phyloP scores from a whole-genome alignment of 306 rosid genomes.

The Prunus fruticosa region DNA sequence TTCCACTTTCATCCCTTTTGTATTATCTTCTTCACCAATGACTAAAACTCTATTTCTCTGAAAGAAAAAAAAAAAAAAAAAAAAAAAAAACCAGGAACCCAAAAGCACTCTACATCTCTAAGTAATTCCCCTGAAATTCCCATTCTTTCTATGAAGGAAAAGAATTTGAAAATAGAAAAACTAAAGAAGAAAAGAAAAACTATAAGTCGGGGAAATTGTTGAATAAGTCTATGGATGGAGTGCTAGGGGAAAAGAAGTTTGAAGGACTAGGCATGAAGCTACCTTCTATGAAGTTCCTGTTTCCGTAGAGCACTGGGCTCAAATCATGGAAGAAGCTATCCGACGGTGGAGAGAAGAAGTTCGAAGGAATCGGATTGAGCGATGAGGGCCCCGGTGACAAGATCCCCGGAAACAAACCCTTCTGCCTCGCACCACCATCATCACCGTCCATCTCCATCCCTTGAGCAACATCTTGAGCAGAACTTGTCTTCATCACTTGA shows the following conservation, averaged over 20 bases:
- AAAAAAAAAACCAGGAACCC: not conserved
- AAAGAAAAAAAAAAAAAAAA: too few relatives aligned
- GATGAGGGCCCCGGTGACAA: slow-evolving; percentile 77
- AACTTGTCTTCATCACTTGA: slow-evolving; percentile 22
- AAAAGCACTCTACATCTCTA: not conserved
- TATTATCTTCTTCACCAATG: not conserved
- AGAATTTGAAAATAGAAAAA: not conserved
- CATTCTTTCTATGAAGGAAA: slow-evolving; percentile 2
- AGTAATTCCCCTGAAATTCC: not conserved
- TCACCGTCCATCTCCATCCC: slow-evolving; percentile 25
- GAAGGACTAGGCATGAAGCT: slow-evolving; percentile 66
- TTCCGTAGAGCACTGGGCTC: slow-evolving; percentile 54
- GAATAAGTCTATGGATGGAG: slow-evolving; percentile 62
- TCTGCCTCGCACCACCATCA: not conserved
- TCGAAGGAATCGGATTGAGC: slow-evolving; percentile 55
- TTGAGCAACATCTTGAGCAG: slow-evolving; percentile 10
- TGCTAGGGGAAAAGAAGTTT: slow-evolving; percentile 50
- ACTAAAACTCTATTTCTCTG: not conserved
- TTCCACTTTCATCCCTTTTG: slow-evolving; percentile 8
- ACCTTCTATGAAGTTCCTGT: slow-evolving; percentile 55
- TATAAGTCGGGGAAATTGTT: slow-evolving; percentile 47
- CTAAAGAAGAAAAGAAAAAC: not conserved
- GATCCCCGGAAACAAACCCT: slow-evolving; percentile 55
- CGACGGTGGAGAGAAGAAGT: slow-evolving; percentile 49
- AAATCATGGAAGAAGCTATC: slow-evolving; percentile 69